Base-by-base conservation (phyloP, 441 rosid genomes). In the Croton laevigatus region DNA sequence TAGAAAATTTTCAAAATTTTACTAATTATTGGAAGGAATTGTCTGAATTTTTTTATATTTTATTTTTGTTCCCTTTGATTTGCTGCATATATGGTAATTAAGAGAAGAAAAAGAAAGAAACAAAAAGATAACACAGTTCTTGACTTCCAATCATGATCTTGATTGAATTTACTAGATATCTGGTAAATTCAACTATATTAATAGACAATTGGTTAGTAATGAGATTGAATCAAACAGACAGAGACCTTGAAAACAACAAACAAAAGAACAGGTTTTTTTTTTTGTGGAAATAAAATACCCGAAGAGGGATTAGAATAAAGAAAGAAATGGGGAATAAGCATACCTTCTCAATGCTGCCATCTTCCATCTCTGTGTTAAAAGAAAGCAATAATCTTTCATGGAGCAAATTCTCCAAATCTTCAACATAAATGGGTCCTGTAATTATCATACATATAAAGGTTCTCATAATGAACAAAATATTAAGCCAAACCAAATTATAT, bases 331-430 rank as follows among this genome's bases (percentile, higher is more conserved):
- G 59, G 6, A 53, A 32, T 6, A 10, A 32, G 45, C 8, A 19
- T 65, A 84, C 96, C 87, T 90, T 86, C 71, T 92, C 96, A 70
- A 87, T 89, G 88, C 94, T 92, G 53, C 95, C 98, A 75, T 92
- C 95, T 71, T 93, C 98, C 8, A 89, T 81, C 76, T 89, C 91
- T 42, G 98, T 89, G 70, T 88, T 90, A 79, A 93, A 88, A 62
- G 87, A 82, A 52, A 93, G 85, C 61, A 92, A 78, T 86, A 90
- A 73, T 70, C 76, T 81, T 80, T 92, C 94, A 68, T 92, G 87
- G 42, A 91, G 85, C 68, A 90, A 78, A 69, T 75, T 86, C 84
- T 91, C 94, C 37, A 91, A 76, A 63, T 91, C 94, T 67, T 89
- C 94, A 36, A 78, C 80, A 45, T 79, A 57, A 32, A 87, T 70